Percentiles rank a stretch among this genome's conserved stretches.
phyloP scores from a whole-genome alignment of 805 yeast species.

The Naumovozyma castellii region DNA sequence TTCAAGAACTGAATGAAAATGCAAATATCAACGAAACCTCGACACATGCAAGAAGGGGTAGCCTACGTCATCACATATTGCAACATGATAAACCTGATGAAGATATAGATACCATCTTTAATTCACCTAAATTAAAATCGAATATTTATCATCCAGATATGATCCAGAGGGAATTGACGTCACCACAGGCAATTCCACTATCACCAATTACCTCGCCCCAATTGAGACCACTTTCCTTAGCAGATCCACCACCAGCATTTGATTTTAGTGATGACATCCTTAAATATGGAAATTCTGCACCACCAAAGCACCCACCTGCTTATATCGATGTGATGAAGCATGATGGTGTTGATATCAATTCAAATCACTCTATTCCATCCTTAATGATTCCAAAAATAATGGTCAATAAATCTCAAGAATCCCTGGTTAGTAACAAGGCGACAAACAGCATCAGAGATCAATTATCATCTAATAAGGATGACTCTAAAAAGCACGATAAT shows the following conservation, averaged over 20 bases:
- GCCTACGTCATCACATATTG: neutral
- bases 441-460: neutral
- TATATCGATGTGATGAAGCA: constrained; percentile 24
- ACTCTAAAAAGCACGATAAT: constrained; percentile 4
- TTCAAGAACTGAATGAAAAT: constrained; percentile 7
- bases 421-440: constrained; percentile 2
- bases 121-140: constrained; percentile 32
- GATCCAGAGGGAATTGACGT: constrained; percentile 37
- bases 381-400: constrained; percentile 5
- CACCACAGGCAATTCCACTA: constrained; percentile 59
- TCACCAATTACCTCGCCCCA: constrained; percentile 40
- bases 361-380: neutral
- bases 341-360: constrained; percentile 7
- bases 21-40: neutral
- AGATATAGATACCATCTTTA: constrained; percentile 6
- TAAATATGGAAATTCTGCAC: neutral
- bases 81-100: neutral
- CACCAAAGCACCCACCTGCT: constrained; percentile 30
- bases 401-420: constrained; percentile 10
- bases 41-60: neutral
- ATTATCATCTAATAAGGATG: neutral
- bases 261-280: constrained; percentile 8
- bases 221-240: constrained; percentile 40
- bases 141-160: constrained; percentile 48
- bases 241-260: constrained; percentile 16